phyloP scores from a whole-genome alignment of 192 early-diverging fungal genomes.

The Funneliformis geosporum region DNA sequence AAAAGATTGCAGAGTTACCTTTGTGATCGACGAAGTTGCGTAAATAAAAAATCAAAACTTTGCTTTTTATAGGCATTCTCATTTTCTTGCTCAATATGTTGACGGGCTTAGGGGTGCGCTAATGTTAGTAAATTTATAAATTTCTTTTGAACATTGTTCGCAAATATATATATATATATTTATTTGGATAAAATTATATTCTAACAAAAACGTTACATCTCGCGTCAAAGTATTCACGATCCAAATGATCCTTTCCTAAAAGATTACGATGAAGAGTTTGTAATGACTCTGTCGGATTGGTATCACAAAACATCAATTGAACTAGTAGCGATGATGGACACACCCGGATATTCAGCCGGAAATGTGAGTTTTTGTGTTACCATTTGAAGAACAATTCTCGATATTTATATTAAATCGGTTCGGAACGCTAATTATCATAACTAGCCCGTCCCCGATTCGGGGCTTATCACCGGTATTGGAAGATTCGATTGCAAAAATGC shows the following conservation, averaged over 20 bases:
- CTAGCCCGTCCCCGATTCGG: neutral
- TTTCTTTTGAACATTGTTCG: neutral
- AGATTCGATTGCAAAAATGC: neutral
- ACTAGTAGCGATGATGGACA: neutral
- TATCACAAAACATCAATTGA: neutral
- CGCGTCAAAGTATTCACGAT: slow-evolving; percentile 43
- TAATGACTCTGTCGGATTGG: slow-evolving; percentile 64
- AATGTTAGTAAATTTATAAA: slow-evolving; percentile 29
- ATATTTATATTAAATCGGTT: too few species aligned
- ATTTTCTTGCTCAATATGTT: slow-evolving; percentile 63
- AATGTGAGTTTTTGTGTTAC: neutral
- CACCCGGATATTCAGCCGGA: neutral
- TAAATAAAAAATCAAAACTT: too few species aligned
- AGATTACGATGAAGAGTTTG: slow-evolving; percentile 59
- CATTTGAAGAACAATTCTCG: too few species aligned
- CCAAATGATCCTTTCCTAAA: slow-evolving; percentile 37
- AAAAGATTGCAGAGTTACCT: too few species aligned
- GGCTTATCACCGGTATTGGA: neutral
- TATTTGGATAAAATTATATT: neutral
- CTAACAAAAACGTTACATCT: too few species aligned
- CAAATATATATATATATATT: neutral
- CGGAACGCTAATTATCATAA: neutral
- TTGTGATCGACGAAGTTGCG: too few species aligned
- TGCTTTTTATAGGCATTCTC: slow-evolving; percentile 45
- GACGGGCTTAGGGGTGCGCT: slow-evolving; percentile 68